Percentiles rank a stretch among this genome's conserved stretches.
phyloP scores from a whole-genome alignment of 805 yeast genomes.

The Pichia scutulata region DNA sequence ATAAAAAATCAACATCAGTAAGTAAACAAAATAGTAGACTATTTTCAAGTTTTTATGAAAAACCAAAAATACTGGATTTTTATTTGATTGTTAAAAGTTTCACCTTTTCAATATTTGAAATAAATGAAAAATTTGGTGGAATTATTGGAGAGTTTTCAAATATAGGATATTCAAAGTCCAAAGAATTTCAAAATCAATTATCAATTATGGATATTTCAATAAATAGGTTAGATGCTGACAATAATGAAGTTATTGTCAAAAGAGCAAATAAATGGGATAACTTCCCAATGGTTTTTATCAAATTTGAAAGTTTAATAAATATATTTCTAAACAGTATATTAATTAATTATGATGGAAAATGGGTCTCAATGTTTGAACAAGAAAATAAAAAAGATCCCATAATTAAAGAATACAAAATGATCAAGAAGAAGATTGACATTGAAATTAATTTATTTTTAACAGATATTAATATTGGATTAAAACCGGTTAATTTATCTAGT shows the following conservation, averaged over 20 bases:
- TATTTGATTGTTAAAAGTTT: constrained; percentile 14
- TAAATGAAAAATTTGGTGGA: constrained; percentile 30
- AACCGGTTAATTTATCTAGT: constrained; percentile 53
- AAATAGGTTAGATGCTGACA: neutral
- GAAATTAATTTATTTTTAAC: constrained; percentile 30
- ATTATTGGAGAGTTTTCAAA: constrained; percentile 16
- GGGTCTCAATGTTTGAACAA: constrained; percentile 42
- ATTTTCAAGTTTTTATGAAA: constrained; percentile 22
- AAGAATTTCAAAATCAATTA: constrained; percentile 7
- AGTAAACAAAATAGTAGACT: constrained; percentile 16
- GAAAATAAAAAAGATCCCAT: constrained; percentile 9
- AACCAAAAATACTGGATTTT: constrained; percentile 11
- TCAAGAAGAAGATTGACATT: neutral
- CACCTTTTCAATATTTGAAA: constrained; percentile 9
- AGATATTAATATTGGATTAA: constrained; percentile 54
- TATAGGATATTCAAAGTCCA: constrained; percentile 13
- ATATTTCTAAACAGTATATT: constrained; percentile 40
- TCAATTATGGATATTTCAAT: constrained; percentile 1
- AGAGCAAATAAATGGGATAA: constrained; percentile 7
- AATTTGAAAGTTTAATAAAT: constrained; percentile 25
- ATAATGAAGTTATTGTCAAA: constrained; percentile 3
- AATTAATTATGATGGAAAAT: constrained; percentile 51
- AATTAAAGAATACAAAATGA: constrained; percentile 8
- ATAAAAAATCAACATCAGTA: neutral
- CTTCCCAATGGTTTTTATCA: constrained; percentile 11